Conservation (phyloP, 2,329 filamentous ascomycete genomes). For the Monilinia vaccinii-corymbosi region DNA sequence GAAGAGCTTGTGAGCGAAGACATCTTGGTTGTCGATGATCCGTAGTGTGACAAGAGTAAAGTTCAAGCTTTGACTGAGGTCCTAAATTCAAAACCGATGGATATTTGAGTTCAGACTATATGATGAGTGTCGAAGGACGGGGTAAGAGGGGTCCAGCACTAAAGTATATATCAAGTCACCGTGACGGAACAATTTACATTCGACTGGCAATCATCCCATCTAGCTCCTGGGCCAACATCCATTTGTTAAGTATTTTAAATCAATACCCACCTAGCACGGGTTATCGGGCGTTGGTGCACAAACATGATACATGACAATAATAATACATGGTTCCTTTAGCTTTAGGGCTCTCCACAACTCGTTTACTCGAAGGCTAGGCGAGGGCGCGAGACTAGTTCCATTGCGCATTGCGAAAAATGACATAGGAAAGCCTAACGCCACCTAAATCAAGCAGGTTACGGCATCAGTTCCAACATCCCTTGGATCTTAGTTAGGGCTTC, state of each 20-base stretch:
- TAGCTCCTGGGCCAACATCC: background rate
- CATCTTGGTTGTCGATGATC: constrained; percentile 12
- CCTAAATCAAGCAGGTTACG: background rate
- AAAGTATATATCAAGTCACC: constrained; percentile 8
- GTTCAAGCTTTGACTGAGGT: constrained; percentile 7
- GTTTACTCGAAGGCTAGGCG: background rate
- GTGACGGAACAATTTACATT: constrained; percentile 8
- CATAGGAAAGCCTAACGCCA: background rate
- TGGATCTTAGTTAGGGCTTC: background rate
- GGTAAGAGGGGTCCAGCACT: constrained; percentile 10
- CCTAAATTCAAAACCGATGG: background rate
- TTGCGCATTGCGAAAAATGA: background rate
- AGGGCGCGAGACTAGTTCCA: background rate
- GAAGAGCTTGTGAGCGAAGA: constrained; percentile 22
- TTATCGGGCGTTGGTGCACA: constrained; percentile 10
- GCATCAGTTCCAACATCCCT: background rate
- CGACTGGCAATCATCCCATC: constrained; percentile 2
- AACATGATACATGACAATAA: constrained; percentile 5
- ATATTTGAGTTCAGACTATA: constrained; percentile 9
- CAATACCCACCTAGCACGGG: constrained; percentile 3
- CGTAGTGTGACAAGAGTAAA: background rate
- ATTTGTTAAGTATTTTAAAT: background rate
- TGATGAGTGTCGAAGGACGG: constrained; percentile 6
- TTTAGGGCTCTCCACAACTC: background rate
- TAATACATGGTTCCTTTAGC: constrained; percentile 4